Base-by-base conservation (phyloP, 2,329 filamentous ascomycete species). In the Cercospora janseana region DNA sequence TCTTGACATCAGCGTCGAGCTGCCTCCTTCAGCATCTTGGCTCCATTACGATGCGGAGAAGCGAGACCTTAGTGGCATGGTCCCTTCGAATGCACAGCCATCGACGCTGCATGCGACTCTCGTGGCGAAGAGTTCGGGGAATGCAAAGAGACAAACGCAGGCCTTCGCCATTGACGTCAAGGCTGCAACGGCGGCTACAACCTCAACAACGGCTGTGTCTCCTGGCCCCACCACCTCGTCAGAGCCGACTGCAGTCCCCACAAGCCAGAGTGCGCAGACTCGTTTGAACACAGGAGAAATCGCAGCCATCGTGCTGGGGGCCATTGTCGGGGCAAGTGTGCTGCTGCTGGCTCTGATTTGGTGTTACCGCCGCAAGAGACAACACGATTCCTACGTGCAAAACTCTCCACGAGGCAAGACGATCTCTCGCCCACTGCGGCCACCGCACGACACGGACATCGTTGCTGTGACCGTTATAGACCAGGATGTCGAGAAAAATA, bases 41-140 rank as follows among this genome's bases (percentile, higher is more conserved):
- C 67, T 81, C n/a, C 61, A 66, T 1, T 81, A 78, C 58, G 71
- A 79, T 53, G 46, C 70, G 12, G 57, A 52, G 7, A 73, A 69
- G 20, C 67, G 72, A 34, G 70, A 68, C 2, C 67, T 81, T 2
- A 64, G 65, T n/a, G 79, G 79, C 10, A 70, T 68, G n/a, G 70
- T 79, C 7, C 77, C 78, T 0, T 56, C 63, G 1, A 64, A 69
- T 41, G 50, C 71, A 4, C 55, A 66, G 5, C 64, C 74, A 2
- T 62, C 69, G 27, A 66, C 67, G 6, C 65, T 75, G 15, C 62
- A 67, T 13, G 70, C 74, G 16, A 73, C 68, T 9, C 52, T 81
- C 27, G 74, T 66, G 7, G 75, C 73, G 13, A 69, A 60, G 16
- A 68, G 58, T 42, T 60, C 49, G 7, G 44, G 24, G 6, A 35